Percentiles rank a stretch among this genome's conserved stretches.
phyloP scores from a whole-genome alignment of 257 asterid genomes.

The Lavandula angustifolia region DNA sequence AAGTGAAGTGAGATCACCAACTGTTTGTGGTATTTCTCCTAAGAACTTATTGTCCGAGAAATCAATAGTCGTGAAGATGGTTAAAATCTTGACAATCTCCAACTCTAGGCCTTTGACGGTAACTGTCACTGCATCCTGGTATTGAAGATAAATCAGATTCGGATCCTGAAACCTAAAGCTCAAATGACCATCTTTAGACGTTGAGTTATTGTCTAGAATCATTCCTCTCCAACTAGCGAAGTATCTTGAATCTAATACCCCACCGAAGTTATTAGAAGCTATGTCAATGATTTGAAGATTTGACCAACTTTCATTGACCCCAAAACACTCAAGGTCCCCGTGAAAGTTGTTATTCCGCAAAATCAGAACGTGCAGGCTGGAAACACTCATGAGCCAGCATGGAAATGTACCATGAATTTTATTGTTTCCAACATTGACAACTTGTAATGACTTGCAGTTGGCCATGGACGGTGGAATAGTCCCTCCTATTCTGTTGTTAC shows the following conservation, averaged over 20 bases:
- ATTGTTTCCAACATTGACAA: constrained; percentile 47
- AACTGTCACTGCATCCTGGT: background rate
- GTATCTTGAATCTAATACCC: constrained; percentile 28
- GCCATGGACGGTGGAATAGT: constrained; percentile 42
- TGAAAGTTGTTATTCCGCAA: constrained; percentile 51
- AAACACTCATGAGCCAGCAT: constrained; percentile 34
- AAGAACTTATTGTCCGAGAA: background rate
- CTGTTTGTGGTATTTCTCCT: too few species aligned
- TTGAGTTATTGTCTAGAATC: constrained; percentile 29
- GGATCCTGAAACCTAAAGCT: too few species aligned
- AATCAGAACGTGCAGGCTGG: constrained; percentile 54
- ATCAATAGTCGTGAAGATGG: background rate
- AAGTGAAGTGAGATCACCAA: too few species aligned
- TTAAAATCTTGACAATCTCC: background rate
- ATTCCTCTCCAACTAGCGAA: constrained; percentile 51
- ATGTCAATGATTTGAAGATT: constrained; percentile 66
- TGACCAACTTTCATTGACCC: constrained; percentile 44
- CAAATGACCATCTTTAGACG: constrained; percentile 32
- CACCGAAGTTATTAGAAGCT: constrained; percentile 40
- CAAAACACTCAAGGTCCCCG: constrained; percentile 44
- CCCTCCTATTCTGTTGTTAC: constrained; percentile 43
- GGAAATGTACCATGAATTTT: constrained; percentile 42
- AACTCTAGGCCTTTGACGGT: background rate
- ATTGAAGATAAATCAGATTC: too few species aligned
- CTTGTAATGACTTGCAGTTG: constrained; percentile 43